Base-by-base conservation (phyloP, 192 early-diverging fungal genomes). In the Endogone sp. region DNA sequence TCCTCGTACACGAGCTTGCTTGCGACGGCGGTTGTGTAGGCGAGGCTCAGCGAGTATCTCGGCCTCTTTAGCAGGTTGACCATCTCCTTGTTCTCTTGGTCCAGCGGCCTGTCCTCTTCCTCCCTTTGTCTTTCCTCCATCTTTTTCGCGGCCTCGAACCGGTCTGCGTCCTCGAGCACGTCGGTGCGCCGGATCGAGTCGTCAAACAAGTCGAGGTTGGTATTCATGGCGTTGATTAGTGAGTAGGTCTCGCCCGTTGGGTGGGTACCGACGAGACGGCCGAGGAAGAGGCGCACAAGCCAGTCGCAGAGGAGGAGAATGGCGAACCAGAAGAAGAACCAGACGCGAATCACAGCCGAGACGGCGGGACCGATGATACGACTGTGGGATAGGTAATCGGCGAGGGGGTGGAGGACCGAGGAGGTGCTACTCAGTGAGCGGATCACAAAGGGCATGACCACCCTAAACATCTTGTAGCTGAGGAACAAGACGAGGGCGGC, bases 1-100 rank as follows among this genome's bases (percentile, higher is more conserved):
- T 86, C 78, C 56, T 86, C 84, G 60, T 86, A 86, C 2, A 70
- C 80, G 0, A 86, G 61, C 49, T 83, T 83, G 20, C 76, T 75
- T 6, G 82, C 78, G n/a, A 84, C 79, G 24, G 80, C 76, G 20
- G 83, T 59, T 3, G 79, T 84, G 24, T 81, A 80, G 3, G 84
- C 84, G 10, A 83, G 72, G 2, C 76, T 67, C 16, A 80, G 69
- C 2, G 80, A 82, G 61, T 86, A 86, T 0, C 72, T 60, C 3
- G 84, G 82, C 56, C 71, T 72, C 29, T 68, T 67, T 10, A 69
- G 37, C n/a, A 61, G 63, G 4, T 32, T 54, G 2, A 65, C 62
- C 2, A 70, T 26, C 16, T 4, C 16, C 6, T 69, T 31, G 9
- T 61, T 29, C 21, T 69, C 59, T 21, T 28, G 8, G 59, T 30